Evolutionary conservation across 2,329 filamentous ascomycete species (phyloP), one percentile per base, ranked within the genome.

Genomic region (Colletotrichum orchidophilum): DNA sequence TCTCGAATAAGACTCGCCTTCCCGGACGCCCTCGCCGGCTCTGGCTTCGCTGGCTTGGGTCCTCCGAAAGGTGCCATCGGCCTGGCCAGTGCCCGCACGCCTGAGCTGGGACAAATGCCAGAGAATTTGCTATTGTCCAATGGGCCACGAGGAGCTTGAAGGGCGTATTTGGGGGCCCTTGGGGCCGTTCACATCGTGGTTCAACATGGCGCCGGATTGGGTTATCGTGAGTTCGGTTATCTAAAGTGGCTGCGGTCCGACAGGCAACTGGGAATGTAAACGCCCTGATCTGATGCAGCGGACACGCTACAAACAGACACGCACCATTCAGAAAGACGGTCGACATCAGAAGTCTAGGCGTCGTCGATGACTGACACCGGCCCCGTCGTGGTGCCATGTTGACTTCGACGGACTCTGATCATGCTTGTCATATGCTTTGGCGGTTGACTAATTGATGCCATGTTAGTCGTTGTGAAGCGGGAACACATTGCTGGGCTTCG

Each of bases 181-280:
- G n/a, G 12, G 3, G 52, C 18, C n/a, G 24, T n/a, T 39, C 27
- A 18, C 26, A 12, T 8, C n/a, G 35, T 24, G 49, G 27, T 35
- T 29, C 24, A 24, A 26, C 27, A 18, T 27, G 13, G 18, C 21
- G 13, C 55, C 62, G 55, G 62, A 61, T 60, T 39, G 15, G 55
- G 62, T 21, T n/a, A 60, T 59, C 61, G 53, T 29, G 29, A 55
- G 18, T 55, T 59, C 50, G 42, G 52, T 53, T 54, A 27, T 21
- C 21, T 18, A 35, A 63, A 24, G n/a, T 53, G 24, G 53, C 35
- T 39, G 24, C 49, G 26, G 31, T 33, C 31, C 61, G 54, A 42
- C 39, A 65, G 54, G 5, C 26, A 39, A 31, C 50, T 54, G 53
- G 46, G n/a, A 29, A 24, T 7, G 15, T 33, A 21, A 46, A 27